phyloP scores from a whole-genome alignment of 2,329 filamentous ascomycete species.

The Clonostachys byssicola region DNA sequence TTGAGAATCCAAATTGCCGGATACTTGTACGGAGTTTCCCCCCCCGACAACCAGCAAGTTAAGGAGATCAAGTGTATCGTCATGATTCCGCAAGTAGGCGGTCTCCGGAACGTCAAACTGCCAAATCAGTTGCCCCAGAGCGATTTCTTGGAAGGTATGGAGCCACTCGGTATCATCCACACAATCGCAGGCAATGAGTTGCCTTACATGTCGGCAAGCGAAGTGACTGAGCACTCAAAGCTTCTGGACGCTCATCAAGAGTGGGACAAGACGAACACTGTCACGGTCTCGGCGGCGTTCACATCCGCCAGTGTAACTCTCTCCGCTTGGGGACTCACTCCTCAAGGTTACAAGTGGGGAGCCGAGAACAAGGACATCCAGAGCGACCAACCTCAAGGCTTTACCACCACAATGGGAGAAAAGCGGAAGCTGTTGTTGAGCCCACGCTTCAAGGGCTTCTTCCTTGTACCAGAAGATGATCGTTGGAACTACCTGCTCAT shows the following conservation, averaged over 20 bases:
- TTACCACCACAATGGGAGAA: slow-evolving; percentile 86
- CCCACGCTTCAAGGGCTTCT: slow-evolving; percentile 92
- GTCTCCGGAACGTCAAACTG: slow-evolving; percentile 85
- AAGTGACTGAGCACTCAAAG: slow-evolving; percentile 90
- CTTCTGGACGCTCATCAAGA: slow-evolving; percentile 74
- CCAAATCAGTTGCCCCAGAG: slow-evolving; percentile 88
- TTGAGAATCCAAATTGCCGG: slow-evolving; percentile 94
- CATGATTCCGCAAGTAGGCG: slow-evolving; percentile 95
- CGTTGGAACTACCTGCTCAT: slow-evolving; percentile 99
- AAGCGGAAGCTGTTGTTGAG: slow-evolving; percentile 92
- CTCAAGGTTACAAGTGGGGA: slow-evolving; percentile 93
- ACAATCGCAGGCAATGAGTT: slow-evolving; percentile 93
- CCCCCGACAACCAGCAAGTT: slow-evolving; percentile 90
- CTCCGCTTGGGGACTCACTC: slow-evolving; percentile 88
- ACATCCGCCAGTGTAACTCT: slow-evolving; percentile 95
- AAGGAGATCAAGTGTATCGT: slow-evolving; percentile 97
- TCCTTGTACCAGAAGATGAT: slow-evolving; percentile 86
- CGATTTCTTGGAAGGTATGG: slow-evolving; percentile 80
- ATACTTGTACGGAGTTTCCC: slow-evolving; percentile 89
- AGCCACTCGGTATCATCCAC: slow-evolving; percentile 92
- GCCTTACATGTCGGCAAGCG: slow-evolving; percentile 91
- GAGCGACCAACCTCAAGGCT: slow-evolving; percentile 91
- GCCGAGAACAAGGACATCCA: slow-evolving; percentile 90
- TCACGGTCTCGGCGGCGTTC: slow-evolving; percentile 94
- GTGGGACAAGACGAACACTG: slow-evolving; percentile 75